Percentiles rank a stretch among this genome's conserved stretches.
phyloP scores from a whole-genome alignment of 140 eudicot species.

The Flaveria floridana region DNA sequence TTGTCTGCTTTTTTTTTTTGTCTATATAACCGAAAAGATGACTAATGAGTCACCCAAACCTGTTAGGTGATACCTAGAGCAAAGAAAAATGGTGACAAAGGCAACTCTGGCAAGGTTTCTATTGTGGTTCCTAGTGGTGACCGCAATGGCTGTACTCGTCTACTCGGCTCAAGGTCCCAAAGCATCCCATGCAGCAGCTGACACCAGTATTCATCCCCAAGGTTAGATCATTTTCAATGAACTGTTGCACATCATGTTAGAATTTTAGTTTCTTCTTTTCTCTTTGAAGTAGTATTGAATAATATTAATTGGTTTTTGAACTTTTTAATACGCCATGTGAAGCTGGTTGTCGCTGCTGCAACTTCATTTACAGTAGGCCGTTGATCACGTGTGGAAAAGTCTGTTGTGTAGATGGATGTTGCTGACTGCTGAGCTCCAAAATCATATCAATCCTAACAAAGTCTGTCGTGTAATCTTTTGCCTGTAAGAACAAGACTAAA shows the following conservation, averaged over 20 bases:
- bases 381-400: constrained; percentile 35
- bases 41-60: background rate
- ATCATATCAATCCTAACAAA: too few species aligned
- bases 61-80: background rate
- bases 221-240: constrained; percentile 17
- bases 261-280: too few species aligned
- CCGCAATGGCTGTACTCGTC: constrained; percentile 18
- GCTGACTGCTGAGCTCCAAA: constrained; percentile 21
- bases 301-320: background rate
- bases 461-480: background rate
- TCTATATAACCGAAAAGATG: constrained; percentile 20
- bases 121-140: constrained; percentile 27
- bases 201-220: constrained; percentile 27
- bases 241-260: background rate
- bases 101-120: constrained; percentile 25
- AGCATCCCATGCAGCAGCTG: background rate
- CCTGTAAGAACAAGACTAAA: constrained; percentile 15
- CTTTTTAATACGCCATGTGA: background rate
- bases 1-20: background rate
- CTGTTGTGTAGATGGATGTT: constrained; percentile 43
- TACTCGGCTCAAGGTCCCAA: constrained; percentile 11
- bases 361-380: constrained; percentile 20
- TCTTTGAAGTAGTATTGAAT: background rate
- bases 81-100: constrained; percentile 31
- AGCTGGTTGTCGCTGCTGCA: constrained; percentile 53